Percentiles rank a stretch among this genome's conserved stretches.
Conservation (phyloP, 2,329 filamentous ascomycete genomes). For the Lecanicillium sp. region DNA sequence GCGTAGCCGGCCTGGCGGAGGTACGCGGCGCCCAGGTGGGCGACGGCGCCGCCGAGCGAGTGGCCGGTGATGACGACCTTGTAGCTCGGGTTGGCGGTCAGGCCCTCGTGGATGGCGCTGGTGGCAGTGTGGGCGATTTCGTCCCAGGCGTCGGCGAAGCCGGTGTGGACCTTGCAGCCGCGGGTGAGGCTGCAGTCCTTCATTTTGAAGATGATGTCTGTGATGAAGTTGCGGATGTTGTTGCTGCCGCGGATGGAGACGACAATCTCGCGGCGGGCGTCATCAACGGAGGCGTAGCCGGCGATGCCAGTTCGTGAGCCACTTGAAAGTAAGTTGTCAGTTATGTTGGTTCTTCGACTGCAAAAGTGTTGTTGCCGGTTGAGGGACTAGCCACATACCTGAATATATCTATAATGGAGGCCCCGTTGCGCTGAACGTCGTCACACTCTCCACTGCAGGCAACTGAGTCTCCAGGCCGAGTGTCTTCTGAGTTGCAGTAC, state of each 20-base stretch:
- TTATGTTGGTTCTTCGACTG: slow-evolving; percentile 14
- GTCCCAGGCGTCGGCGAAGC: slow-evolving; percentile 52
- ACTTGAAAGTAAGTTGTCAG: slow-evolving; percentile 19
- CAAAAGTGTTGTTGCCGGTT: slow-evolving; percentile 3
- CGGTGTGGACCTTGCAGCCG: slow-evolving; percentile 46
- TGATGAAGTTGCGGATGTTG: slow-evolving; percentile 54
- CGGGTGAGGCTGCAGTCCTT: slow-evolving; percentile 19
- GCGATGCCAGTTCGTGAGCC: slow-evolving; percentile 35
- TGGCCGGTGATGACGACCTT: slow-evolving; percentile 56
- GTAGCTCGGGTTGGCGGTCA: slow-evolving; percentile 40
- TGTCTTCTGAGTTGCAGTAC: slow-evolving; percentile 43
- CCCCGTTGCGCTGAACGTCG: slow-evolving; percentile 32
- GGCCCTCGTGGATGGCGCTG: slow-evolving; percentile 34
- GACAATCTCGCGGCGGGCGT: slow-evolving; percentile 44
- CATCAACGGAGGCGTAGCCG: slow-evolving; percentile 45
- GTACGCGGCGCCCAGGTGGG: slow-evolving; percentile 49
- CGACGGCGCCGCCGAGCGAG: slow-evolving; percentile 60
- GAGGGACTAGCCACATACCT: slow-evolving; percentile 18
- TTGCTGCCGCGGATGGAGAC: slow-evolving; percentile 52
- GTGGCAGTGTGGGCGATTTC: slow-evolving; percentile 39
- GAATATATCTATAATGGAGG: slow-evolving; percentile 35
- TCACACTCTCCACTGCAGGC: slow-evolving; percentile 38
- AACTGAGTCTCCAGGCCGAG: slow-evolving; percentile 27
- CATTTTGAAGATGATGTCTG: slow-evolving; percentile 35
- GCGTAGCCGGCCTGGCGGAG: slow-evolving; percentile 40